Evolutionary conservation across 805 yeast genomes (phyloP), one percentile per base, ranked within the genome.

Genomic region (Wickerhamomyces mucosus): DNA sequence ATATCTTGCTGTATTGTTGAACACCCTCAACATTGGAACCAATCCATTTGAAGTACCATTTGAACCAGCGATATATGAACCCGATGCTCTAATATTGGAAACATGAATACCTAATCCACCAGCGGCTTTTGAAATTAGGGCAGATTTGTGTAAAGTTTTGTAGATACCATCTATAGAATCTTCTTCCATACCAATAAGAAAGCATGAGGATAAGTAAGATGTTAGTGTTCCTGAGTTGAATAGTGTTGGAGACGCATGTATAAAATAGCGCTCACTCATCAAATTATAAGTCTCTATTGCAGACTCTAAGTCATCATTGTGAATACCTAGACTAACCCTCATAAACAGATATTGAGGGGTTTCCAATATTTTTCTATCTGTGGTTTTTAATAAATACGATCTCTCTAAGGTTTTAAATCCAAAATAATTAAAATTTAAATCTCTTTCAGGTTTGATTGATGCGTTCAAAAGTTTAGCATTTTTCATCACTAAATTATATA

Each of bases 141-240:
- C 97, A 46, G 92, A 69, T 39, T 79, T 78, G 58, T 88, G 81
- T 35, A 89, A 67, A 6, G 97, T 85, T 39, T 81, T 81, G 55
- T 83, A 89, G 35, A 89, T 89, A 21, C 96, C 97, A 44, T 92
- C 96, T 38, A 89, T 85, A 6, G 96, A 88, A 59, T 89, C 98
- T 32, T 82, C 95, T 50, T 78, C 75, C 85, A 85, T 85, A 22
- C 88, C 88, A 22, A 89, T 66, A 27, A 89, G 63, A 65, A 89
- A 89, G 59, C 97, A 89, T 13, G 96, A 88, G 10, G 96, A 84
- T 64, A 89, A 69, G 53, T 74, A 85, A 19, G 92, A 80, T 37
- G 70, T 65, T 20, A 85, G 79, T 13, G 95, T 84, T 32, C 96
- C 97, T 1, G 97, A 81, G 50, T 88, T 89, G 69, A 83, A 89